Evolutionary conservation across 2,329 filamentous ascomycete species (phyloP).

Genomic region (Fusarium domesticum): DNA sequence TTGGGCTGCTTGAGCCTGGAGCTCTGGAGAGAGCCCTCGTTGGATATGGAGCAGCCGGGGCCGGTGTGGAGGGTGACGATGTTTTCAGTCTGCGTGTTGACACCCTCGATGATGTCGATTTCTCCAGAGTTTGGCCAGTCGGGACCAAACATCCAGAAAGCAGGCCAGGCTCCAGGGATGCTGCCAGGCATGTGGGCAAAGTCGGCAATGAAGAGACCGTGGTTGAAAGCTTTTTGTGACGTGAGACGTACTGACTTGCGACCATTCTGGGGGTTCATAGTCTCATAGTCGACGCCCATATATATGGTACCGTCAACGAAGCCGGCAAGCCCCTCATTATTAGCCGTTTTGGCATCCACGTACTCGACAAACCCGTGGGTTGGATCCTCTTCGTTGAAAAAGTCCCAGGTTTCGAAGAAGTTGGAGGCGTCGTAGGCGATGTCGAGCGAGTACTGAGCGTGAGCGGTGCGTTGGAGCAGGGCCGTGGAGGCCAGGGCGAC

Average conservation of each 20-base stretch:
- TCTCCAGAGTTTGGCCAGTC: slow-evolving; percentile 69
- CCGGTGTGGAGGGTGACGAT: slow-evolving; percentile 67
- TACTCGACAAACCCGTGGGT: slow-evolving; percentile 75
- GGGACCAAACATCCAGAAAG: slow-evolving; percentile 66
- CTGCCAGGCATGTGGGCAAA: slow-evolving; percentile 73
- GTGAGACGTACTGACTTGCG: slow-evolving; percentile 68
- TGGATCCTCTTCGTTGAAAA: slow-evolving; percentile 60
- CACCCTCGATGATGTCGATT: slow-evolving; percentile 78
- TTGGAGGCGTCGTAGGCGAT: slow-evolving; percentile 50
- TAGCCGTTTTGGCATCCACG: slow-evolving; percentile 56
- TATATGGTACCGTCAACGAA: slow-evolving; percentile 56
- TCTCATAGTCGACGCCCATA: slow-evolving; percentile 66
- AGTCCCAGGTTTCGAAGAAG: slow-evolving; percentile 56
- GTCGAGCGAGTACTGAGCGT: slow-evolving; percentile 43
- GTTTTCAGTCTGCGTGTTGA: slow-evolving; percentile 60
- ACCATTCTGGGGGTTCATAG: slow-evolving; percentile 53
- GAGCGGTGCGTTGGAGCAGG: slow-evolving; percentile 27
- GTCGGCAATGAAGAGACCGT: slow-evolving; percentile 70
- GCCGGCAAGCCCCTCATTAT: slow-evolving; percentile 55
- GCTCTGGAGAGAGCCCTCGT: slow-evolving; percentile 45
- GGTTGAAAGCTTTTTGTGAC: slow-evolving; percentile 63
- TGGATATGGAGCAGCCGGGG: slow-evolving; percentile 55
- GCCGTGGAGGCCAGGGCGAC: slow-evolving; percentile 30
- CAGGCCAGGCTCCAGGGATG: slow-evolving; percentile 72
- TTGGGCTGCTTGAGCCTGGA: slow-evolving; percentile 47